Evolutionary conservation across 2,329 filamentous ascomycete genomes (phyloP), one percentile per base, ranked within the genome.

Genomic region (Microcyclosporella mali): DNA sequence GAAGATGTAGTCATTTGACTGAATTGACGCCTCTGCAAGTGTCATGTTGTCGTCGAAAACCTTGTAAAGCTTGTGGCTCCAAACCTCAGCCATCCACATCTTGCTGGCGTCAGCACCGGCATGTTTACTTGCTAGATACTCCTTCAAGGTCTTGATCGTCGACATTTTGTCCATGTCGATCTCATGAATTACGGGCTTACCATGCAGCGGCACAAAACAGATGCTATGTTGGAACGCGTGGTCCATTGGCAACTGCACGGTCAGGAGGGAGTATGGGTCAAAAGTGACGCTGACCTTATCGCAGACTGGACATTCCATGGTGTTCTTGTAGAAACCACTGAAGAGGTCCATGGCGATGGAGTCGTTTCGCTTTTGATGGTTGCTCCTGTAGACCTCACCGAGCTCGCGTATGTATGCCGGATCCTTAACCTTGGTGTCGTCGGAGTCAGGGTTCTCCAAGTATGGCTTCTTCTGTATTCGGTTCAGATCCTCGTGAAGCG

Each of bases 241-340:
- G 62, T 92, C 84, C 41, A 95, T 79, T 0, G 92, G 92, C 27
- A 98, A 71, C 44, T 94, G 92, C 17, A 98, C 71, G 0, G 92
- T 95, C 46, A 98, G 70, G 52, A 94, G 92, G 65, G 88, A 95
- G 72, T 94, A 98, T 0, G 92, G 92, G 62, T 98, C 92, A 60
- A 98, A 98, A 0, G 92, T 97, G 57, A 98, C 95, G 76, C 89
- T 95, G 66, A 97, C 85, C 69, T 97, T 98, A 55, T 84, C 77
- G 64, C 92, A 98, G 6, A 77, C 78, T 0, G 92, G 92, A 60
- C 92, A 98, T 50, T 92, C 84, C 50, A 98, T 77, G 0, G 90
- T 97, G 33, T 94, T 97, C 70, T 97, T 95, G 76, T 97, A 98
- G 76, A 97, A 88, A 50, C 92, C 92, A 16, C 88, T 94, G 65